phyloP scores from a whole-genome alignment of 148 eudicot species.

The Gaultheria prostrata region DNA sequence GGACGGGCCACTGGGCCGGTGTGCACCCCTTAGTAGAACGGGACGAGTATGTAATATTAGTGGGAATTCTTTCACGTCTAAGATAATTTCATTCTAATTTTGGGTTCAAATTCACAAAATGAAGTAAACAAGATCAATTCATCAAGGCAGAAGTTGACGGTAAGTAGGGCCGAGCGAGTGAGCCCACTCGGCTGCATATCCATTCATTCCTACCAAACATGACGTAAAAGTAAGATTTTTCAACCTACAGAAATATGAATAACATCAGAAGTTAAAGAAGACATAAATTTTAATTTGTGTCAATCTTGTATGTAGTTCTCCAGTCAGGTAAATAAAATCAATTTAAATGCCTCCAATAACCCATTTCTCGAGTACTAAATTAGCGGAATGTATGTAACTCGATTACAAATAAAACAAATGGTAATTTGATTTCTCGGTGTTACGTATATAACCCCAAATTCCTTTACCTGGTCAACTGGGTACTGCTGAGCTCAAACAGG shows the following conservation, averaged over 20 bases:
- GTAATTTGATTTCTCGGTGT: not conserved
- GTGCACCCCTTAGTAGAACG: too few species aligned
- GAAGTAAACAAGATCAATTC: too few species aligned
- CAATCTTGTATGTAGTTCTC: not conserved
- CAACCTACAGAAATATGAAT: not conserved
- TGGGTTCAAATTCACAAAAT: too few species aligned
- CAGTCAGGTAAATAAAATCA: not conserved
- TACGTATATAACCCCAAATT: not conserved
- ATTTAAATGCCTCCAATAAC: slow-evolving; percentile 10
- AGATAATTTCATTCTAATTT: too few species aligned
- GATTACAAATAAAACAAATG: slow-evolving; percentile 15
- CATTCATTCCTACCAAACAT: not conserved
- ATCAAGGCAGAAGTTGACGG: too few species aligned
- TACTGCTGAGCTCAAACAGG: not conserved
- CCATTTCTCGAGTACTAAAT: not conserved
- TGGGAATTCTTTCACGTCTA: too few species aligned
- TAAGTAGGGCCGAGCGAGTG: too few species aligned
- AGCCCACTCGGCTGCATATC: too few species aligned
- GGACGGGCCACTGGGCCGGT: too few species aligned
- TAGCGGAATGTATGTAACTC: not conserved
- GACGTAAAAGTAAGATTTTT: not conserved
- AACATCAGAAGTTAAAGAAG: not conserved
- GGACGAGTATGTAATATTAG: too few species aligned
- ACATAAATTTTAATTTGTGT: not conserved
- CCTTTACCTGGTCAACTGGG: not conserved